These are phyloP conservation scores for Ploettnerulaceae sp. DNA, from an alignment of 2,329 filamentous ascomycete genomes.

Conservation along the genomic window DNA sequence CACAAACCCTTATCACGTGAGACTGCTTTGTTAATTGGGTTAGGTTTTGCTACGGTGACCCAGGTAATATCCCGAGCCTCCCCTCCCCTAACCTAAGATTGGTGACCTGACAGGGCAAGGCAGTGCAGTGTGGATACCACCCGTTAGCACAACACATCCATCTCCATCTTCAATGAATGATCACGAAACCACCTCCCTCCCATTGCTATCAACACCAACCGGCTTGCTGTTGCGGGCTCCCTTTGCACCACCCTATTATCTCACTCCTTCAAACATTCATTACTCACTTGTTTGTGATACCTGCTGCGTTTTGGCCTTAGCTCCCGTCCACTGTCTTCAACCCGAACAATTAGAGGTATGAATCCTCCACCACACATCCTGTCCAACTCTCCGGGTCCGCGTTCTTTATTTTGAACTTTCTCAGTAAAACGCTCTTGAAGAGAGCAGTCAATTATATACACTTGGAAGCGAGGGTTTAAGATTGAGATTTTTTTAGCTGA, in stretches of 20 bases:
- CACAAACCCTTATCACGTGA: too few relatives aligned
- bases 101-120: too few relatives aligned
- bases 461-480: slow-evolving; percentile 1
- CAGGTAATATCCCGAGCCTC: too few relatives aligned
- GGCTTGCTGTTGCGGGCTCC: slow-evolving; percentile 9
- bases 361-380: slow-evolving; percentile 11
- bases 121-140: too few relatives aligned
- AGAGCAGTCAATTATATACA: not conserved
- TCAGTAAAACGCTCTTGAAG: not conserved
- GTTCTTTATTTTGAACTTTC: not conserved
- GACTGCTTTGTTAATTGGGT: too few relatives aligned
- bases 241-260: slow-evolving; percentile 15
- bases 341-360: slow-evolving; percentile 24
- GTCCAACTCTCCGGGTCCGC: slow-evolving; percentile 2
- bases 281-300: slow-evolving; percentile 6
- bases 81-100: too few relatives aligned
- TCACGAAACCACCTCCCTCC: slow-evolving; percentile 6
- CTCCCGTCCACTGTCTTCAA: slow-evolving; percentile 3
- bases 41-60: too few relatives aligned
- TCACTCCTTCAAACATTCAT: slow-evolving; percentile 5
- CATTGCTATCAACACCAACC: slow-evolving; percentile 17
- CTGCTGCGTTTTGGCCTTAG: not conserved
- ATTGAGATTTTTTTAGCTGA: slow-evolving; percentile 24
- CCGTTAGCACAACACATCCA: too few relatives aligned
- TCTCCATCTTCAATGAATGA: not conserved